A percentile compares a stretch with the other conserved stretches of the same genome.
These are phyloP conservation scores for Juglanconis oblonga DNA, from an alignment of 2,329 filamentous ascomycete genomes.

Conservation along the genomic window DNA sequence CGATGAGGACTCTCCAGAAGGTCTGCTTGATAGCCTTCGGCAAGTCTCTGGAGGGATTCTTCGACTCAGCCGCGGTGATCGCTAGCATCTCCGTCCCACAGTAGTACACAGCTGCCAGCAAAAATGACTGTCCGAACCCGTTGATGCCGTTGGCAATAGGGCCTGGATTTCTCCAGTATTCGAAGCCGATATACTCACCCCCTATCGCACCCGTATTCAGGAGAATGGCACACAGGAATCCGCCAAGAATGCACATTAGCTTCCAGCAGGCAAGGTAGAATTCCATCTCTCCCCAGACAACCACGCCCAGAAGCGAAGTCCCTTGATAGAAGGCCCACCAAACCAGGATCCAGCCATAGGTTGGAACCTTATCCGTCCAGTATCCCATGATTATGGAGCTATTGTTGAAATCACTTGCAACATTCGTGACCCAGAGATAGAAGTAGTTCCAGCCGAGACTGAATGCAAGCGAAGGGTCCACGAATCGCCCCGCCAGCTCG, in stretches of 20 bases:
- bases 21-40: conserved; percentile 29
- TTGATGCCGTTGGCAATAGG: conserved; percentile 32
- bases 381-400: conserved; percentile 42
- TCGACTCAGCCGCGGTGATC: conserved; percentile 32
- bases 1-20: conserved; percentile 30
- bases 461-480: conserved; percentile 45
- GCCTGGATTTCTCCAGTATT: conserved; percentile 32
- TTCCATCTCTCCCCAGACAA: conserved; percentile 31
- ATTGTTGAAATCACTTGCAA: conserved; percentile 41
- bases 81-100: conserved; percentile 35
- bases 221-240: conserved; percentile 32
- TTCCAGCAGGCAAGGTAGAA: conserved; percentile 32
- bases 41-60: conserved; percentile 28
- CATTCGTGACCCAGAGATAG: conserved; percentile 43
- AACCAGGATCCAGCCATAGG: conserved; percentile 44
- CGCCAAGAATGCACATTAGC: conserved; percentile 29
- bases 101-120: conserved; percentile 35
- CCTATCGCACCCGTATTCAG: conserved; percentile 33
- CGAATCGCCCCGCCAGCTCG: conserved; percentile 47
- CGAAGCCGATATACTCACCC: conserved; percentile 32
- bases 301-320: conserved; percentile 33
- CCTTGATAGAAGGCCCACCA: conserved; percentile 42
- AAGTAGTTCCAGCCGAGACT: conserved; percentile 49
- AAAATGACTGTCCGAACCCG: conserved; percentile 33
- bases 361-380: conserved; percentile 41